Evolutionary conservation across 176 grass and related monocot species (phyloP).

Genomic region (Eleusine coracana): DNA sequence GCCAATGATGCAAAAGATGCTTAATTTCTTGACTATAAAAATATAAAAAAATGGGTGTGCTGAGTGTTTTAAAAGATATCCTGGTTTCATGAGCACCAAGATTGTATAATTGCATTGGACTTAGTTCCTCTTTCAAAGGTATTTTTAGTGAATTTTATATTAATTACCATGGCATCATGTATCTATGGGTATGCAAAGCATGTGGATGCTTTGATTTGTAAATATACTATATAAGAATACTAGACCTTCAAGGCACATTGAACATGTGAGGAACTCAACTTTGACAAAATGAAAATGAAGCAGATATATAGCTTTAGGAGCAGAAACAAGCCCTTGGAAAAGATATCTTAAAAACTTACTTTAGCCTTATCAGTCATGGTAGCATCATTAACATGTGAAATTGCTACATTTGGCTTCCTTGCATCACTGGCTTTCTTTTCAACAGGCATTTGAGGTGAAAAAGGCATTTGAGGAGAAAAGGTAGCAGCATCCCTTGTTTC

Average conservation of each 20-base stretch:
- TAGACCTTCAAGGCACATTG: background rate
- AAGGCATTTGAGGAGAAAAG: constrained; percentile 37
- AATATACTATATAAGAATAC: background rate
- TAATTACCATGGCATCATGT: background rate
- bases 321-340: constrained; percentile 24
- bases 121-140: background rate
- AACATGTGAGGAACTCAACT: constrained; percentile 21
- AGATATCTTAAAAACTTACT: constrained; percentile 48
- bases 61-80: background rate
- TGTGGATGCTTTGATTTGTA: constrained; percentile 18
- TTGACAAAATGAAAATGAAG: background rate
- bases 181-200: background rate
- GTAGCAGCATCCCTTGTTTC: constrained; percentile 28
- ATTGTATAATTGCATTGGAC: constrained; percentile 9
- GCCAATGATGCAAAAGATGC: background rate
- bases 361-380: constrained; percentile 45
- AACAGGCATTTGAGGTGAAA: constrained; percentile 35
- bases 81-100: background rate
- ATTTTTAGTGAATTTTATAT: constrained; percentile 9
- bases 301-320: background rate
- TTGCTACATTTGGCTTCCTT: constrained; percentile 44
- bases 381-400: constrained; percentile 39
- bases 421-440: constrained; percentile 39
- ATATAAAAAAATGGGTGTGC: background rate
- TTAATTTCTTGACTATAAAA: background rate